Conservation (phyloP, 768 basidiomycete genomes). For the Lepiota venenata region DNA sequence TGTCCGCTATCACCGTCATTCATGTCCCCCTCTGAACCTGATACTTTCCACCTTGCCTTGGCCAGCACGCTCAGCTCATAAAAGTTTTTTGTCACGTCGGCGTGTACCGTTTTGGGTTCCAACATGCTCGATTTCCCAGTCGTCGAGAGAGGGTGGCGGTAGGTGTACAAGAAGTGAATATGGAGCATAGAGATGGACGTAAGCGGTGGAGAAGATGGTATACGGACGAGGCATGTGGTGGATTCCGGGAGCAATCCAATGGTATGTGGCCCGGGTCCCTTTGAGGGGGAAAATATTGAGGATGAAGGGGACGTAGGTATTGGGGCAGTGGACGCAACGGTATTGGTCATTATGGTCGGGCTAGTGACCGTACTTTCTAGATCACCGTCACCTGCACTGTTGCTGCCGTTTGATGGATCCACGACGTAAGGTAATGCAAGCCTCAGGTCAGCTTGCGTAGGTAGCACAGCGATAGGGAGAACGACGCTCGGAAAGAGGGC, state of each 20-base stretch:
- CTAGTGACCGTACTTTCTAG: constrained; percentile 27
- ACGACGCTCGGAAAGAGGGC: constrained; percentile 4
- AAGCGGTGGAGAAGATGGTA: constrained; percentile 41
- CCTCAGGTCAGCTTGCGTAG: constrained; percentile 2
- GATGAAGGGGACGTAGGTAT: constrained; percentile 2
- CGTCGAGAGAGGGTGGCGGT: constrained; percentile 27
- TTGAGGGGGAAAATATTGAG: background rate
- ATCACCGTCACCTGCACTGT: background rate
- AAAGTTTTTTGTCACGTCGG: constrained; percentile 65
- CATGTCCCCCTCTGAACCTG: background rate
- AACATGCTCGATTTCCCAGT: constrained; percentile 12
- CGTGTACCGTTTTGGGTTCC: constrained; percentile 28
- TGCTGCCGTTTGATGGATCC: constrained; percentile 1
- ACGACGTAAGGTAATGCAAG: constrained; percentile 3
- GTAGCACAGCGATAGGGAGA: constrained; percentile 8
- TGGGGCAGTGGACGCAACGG: constrained; percentile 17
- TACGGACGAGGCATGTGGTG: constrained; percentile 56
- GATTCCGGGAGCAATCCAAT: constrained; percentile 50
- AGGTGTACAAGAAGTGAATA: constrained; percentile 54
- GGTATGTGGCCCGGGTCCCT: constrained; percentile 23
- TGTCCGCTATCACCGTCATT: constrained; percentile 8
- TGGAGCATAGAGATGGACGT: constrained; percentile 51
- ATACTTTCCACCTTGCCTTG: constrained; percentile 41
- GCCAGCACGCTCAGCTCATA: constrained; percentile 68
- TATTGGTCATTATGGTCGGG: constrained; percentile 38